These are phyloP conservation scores for Luffa acutangula DNA, from an alignment of 306 rosid species.

Conservation along the genomic window DNA sequence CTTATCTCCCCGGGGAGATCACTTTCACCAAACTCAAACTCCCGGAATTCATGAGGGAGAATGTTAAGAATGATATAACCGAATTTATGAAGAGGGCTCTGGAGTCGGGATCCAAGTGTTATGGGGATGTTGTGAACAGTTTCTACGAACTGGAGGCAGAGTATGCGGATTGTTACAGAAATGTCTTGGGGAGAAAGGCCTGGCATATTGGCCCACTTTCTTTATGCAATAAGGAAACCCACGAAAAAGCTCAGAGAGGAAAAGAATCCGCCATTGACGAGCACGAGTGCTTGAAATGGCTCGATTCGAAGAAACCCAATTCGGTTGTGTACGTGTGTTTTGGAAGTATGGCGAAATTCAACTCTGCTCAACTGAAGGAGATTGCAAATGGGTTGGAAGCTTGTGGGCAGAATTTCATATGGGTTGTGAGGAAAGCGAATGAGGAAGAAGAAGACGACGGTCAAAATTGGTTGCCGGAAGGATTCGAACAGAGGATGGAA, in stretches of 20 bases:
- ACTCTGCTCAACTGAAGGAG: conserved; percentile 18
- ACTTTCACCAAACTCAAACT: conserved; percentile 24
- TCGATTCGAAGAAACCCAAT: conserved; percentile 10
- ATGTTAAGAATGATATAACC: not conserved
- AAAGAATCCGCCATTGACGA: conserved; percentile 7
- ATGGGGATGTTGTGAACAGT: conserved; percentile 21
- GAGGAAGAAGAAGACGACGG: not conserved
- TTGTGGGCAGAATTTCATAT: conserved; percentile 21
- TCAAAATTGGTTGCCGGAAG: conserved; percentile 21
- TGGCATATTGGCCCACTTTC: conserved; percentile 35
- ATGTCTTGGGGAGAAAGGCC: conserved; percentile 13
- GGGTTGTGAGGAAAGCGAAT: conserved; percentile 24
- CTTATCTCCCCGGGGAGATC: conserved; percentile 33
- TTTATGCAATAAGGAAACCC: conserved; percentile 1
- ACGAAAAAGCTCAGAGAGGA: conserved; percentile 18
- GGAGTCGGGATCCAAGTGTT: not conserved
- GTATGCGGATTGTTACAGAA: conserved; percentile 22
- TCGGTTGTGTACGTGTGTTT: conserved; percentile 28
- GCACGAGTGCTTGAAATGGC: conserved; percentile 28
- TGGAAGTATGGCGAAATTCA: conserved; percentile 22
- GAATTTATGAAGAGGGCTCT: not conserved
- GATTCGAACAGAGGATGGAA: conserved; percentile 22
- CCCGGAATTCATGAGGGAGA: not conserved
- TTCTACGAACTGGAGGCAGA: conserved; percentile 26
- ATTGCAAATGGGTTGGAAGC: conserved; percentile 27